These are phyloP conservation scores for Mycena capillaripes DNA, from an alignment of 768 basidiomycete species.

Conservation along the genomic window DNA sequence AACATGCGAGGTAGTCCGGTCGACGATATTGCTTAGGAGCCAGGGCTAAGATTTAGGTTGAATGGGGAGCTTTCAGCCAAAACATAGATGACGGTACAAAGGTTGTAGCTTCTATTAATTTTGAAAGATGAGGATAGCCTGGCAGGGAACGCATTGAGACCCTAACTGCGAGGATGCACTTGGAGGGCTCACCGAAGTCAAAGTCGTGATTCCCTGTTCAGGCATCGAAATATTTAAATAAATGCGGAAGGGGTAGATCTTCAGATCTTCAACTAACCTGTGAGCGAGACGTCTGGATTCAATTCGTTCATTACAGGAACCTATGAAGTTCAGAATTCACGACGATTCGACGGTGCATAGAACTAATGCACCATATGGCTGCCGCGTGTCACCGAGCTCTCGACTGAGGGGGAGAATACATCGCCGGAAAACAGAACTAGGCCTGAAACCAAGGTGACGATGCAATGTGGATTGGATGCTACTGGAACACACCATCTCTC, in stretches of 20 bases:
- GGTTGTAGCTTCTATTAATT: conserved; percentile 77
- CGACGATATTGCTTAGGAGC: conserved; percentile 90
- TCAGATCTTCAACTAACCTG: conserved; percentile 65
- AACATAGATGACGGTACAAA: conserved; percentile 68
- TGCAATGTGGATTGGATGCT: background rate
- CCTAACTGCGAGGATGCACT: background rate
- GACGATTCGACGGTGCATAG: background rate
- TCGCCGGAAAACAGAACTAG: conserved; percentile 91
- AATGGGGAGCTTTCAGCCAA: background rate
- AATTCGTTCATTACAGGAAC: conserved; percentile 90
- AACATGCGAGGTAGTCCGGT: conserved; percentile 70
- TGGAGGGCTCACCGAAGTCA: conserved; percentile 74
- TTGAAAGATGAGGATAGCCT: conserved; percentile 77
- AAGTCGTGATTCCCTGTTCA: conserved; percentile 90
- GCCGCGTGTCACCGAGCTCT: conserved; percentile 90
- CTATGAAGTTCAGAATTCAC: conserved; percentile 56
- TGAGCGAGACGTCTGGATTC: conserved; percentile 82
- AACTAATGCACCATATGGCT: conserved; percentile 84
- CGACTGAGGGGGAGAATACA: conserved; percentile 88
- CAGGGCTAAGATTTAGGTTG: conserved; percentile 72
- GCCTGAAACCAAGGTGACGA: conserved; percentile 51
- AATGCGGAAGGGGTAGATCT: background rate
- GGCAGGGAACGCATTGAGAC: background rate
- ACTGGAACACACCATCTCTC: conserved; percentile 56
- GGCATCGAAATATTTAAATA: background rate